phyloP scores from a whole-genome alignment of 805 yeast species.

The Yueomyces sp. region DNA sequence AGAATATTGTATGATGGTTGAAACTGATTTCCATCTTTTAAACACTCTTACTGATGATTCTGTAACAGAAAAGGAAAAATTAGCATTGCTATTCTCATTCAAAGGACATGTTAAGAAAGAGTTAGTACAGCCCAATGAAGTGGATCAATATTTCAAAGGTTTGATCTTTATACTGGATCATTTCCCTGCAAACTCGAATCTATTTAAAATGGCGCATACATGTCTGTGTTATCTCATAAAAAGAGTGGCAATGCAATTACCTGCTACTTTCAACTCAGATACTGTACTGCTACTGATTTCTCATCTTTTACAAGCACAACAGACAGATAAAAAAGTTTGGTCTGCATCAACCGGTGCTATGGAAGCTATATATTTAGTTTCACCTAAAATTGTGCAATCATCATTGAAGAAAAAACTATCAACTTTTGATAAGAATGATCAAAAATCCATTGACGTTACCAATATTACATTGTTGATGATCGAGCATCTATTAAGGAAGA shows the following conservation, averaged over 20 bases:
- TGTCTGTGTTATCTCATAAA: slow-evolving; percentile 32
- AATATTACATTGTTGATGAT: slow-evolving; percentile 8
- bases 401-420: slow-evolving; percentile 3
- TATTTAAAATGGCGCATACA: slow-evolving; percentile 24
- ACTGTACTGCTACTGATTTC: slow-evolving; percentile 5
- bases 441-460: slow-evolving; percentile 1
- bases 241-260: slow-evolving; percentile 28
- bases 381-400: slow-evolving; percentile 7
- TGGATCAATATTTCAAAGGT: slow-evolving; percentile 16
- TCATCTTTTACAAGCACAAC: slow-evolving; percentile 5
- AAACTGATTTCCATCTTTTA: background rate
- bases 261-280: slow-evolving; percentile 7
- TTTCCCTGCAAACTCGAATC: slow-evolving; percentile 1
- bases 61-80: slow-evolving; percentile 7
- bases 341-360: slow-evolving; percentile 18
- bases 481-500: slow-evolving; percentile 16
- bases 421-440: background rate
- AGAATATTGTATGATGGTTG: no score
- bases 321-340: slow-evolving; percentile 18
- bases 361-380: slow-evolving; percentile 19
- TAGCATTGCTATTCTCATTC: slow-evolving; percentile 12
- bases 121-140: slow-evolving; percentile 12
- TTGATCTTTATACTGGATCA: slow-evolving; percentile 6
- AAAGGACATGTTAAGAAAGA: slow-evolving; percentile 26
- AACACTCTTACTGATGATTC: background rate